Percentiles rank a stretch among this genome's conserved stretches.
Evolutionary conservation across 2,329 filamentous ascomycete genomes (phyloP).

Genomic region (Xylariaceae sp.): DNA sequence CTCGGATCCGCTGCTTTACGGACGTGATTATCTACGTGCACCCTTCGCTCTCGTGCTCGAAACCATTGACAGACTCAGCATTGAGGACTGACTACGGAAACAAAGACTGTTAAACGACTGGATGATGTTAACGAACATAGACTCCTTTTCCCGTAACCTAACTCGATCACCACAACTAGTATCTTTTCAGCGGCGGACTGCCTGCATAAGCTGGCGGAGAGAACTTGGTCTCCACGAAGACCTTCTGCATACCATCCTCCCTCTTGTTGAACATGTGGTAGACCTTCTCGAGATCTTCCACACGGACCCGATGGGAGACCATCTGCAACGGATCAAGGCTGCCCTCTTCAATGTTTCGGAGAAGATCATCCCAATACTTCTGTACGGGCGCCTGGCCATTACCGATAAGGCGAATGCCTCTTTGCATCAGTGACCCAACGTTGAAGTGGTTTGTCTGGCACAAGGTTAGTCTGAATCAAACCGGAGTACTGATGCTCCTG

Average conservation of each 20-base stretch:
- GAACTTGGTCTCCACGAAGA: constrained; percentile 60
- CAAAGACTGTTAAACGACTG: too few relatives aligned
- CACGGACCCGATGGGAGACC: constrained; percentile 69
- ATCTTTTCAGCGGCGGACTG: constrained; percentile 16
- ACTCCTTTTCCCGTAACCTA: background rate
- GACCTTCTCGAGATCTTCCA: constrained; percentile 66
- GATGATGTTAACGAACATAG: background rate
- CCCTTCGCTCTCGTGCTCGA: too few relatives aligned
- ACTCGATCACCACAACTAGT: constrained; percentile 1
- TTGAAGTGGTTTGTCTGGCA: constrained; percentile 72
- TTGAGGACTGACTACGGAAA: too few relatives aligned
- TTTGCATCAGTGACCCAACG: constrained; percentile 78
- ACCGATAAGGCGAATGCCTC: constrained; percentile 72
- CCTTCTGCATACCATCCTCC: constrained; percentile 73
- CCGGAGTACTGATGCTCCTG: background rate
- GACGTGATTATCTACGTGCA: too few relatives aligned
- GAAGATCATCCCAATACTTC: constrained; percentile 75
- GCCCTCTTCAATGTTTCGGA: constrained; percentile 60
- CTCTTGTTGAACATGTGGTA: constrained; percentile 58
- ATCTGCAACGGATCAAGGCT: constrained; percentile 73
- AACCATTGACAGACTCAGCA: too few relatives aligned
- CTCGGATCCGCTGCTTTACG: too few relatives aligned
- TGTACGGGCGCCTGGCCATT: constrained; percentile 69
- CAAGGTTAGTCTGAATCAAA: constrained; percentile 45
- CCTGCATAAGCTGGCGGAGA: constrained; percentile 39